Percentiles rank a stretch among this genome's conserved stretches.
These are phyloP conservation scores for Penicillium fuscoglaucum DNA, from an alignment of 2,329 filamentous ascomycete genomes.

Conservation along the genomic window DNA sequence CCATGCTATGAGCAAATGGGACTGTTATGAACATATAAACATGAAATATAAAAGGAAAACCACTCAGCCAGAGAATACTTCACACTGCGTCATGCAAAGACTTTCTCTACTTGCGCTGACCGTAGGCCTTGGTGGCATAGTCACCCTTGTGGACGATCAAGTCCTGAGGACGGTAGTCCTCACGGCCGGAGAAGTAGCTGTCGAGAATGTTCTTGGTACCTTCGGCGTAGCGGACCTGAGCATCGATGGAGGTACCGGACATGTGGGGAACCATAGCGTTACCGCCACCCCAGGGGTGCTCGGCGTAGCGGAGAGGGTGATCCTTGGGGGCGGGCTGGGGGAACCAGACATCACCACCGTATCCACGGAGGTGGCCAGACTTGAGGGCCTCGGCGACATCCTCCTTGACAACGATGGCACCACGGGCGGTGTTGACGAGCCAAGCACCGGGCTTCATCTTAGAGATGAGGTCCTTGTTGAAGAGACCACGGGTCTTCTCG, in stretches of 20 bases:
- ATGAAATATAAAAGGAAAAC: neutral
- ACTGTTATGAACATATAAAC: constrained; percentile 20
- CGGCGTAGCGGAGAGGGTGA: constrained; percentile 86
- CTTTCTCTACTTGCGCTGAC: constrained; percentile 58
- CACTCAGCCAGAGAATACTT: neutral
- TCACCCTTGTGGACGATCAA: constrained; percentile 87
- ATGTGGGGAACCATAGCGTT: constrained; percentile 99
- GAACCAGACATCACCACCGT: constrained; percentile 71
- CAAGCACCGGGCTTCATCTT: constrained; percentile 99
- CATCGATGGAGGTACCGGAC: constrained; percentile 97
- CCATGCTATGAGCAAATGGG: constrained; percentile 3
- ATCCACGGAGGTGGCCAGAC: constrained; percentile 68
- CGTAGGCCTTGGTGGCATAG: constrained; percentile 94
- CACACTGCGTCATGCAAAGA: neutral
- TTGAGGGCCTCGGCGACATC: constrained; percentile 93
- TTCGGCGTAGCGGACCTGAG: constrained; percentile 86
- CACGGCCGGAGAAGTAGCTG: constrained; percentile 82
- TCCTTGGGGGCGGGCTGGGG: constrained; percentile 93
- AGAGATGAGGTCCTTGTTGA: constrained; percentile 97
- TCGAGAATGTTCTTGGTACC: constrained; percentile 88
- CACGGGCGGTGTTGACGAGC: constrained; percentile 98
- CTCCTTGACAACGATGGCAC: constrained; percentile 99
- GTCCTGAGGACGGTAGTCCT: constrained; percentile 88
- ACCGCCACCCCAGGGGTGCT: constrained; percentile 93
- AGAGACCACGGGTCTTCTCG: constrained; percentile 93